Evolutionary conservation across 192 early-diverging fungal species (phyloP).

Genomic region (Pilobolus umbonatus): DNA sequence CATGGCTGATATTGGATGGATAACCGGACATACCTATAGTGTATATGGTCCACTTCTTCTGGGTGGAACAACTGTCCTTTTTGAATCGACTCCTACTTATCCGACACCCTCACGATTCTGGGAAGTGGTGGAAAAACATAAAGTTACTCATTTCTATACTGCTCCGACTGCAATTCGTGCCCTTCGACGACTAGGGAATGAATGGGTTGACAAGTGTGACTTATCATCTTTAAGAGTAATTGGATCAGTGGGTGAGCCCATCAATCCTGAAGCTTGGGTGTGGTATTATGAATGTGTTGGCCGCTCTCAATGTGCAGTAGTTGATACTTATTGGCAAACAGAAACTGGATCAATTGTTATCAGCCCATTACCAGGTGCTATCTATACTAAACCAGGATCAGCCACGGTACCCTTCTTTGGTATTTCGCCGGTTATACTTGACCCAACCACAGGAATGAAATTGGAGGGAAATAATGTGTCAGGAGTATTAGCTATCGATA

Average conservation of each 20-base stretch:
- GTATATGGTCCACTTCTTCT: slow-evolving; percentile 87
- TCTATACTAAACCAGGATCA: slow-evolving; percentile 87
- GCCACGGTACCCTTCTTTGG: slow-evolving; percentile 98
- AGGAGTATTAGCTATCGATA: slow-evolving; percentile 85
- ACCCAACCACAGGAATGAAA: slow-evolving; percentile 72
- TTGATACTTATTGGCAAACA: slow-evolving; percentile 95
- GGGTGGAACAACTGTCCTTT: slow-evolving; percentile 89
- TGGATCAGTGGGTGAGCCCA: slow-evolving; percentile 95
- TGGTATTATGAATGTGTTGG: slow-evolving; percentile 96
- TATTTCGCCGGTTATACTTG: slow-evolving; percentile 80
- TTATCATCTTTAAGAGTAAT: slow-evolving; percentile 83
- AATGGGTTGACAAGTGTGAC: slow-evolving; percentile 71
- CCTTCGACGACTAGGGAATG: slow-evolving; percentile 82
- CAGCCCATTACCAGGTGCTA: slow-evolving; percentile 86
- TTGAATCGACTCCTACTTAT: slow-evolving; percentile 93
- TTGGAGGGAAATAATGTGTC: slow-evolving; percentile 81
- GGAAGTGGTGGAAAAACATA: slow-evolving; percentile 82
- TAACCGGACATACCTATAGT: slow-evolving; percentile 86
- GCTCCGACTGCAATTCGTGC: slow-evolving; percentile 97
- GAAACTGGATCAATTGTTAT: slow-evolving; percentile 94
- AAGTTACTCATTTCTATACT: slow-evolving; percentile 97
- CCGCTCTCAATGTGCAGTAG: slow-evolving; percentile 80
- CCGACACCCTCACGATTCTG: slow-evolving; percentile 75
- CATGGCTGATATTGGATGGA: slow-evolving; percentile 92
- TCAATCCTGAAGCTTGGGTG: slow-evolving; percentile 96